Evolutionary conservation across 768 basidiomycete genomes (phyloP).

Genomic region (Amanita muscaria): DNA sequence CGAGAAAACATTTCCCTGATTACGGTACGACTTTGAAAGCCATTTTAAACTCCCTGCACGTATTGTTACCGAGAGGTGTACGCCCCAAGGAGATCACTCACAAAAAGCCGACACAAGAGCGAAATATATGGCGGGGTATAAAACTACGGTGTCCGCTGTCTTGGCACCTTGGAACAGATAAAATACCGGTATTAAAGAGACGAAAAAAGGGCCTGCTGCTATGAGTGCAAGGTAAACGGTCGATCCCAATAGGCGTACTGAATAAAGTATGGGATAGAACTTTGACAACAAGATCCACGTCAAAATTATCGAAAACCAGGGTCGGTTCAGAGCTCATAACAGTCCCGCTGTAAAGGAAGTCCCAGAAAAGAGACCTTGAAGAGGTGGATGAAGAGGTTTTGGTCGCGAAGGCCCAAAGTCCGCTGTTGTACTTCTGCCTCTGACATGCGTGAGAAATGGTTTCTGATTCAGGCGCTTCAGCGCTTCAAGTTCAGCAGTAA

Average conservation of each 20-base stretch:
- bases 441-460: too few species aligned
- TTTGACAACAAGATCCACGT: constrained; percentile 72
- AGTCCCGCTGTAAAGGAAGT: background rate
- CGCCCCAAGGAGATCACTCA: constrained; percentile 29
- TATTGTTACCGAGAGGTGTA: constrained; percentile 3
- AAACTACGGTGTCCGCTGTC: constrained; percentile 40
- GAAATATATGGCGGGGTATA: constrained; percentile 47
- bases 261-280: constrained; percentile 72
- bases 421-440: too few species aligned
- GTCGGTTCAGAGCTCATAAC: constrained; percentile 31
- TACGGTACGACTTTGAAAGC: constrained; percentile 66
- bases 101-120: constrained; percentile 56
- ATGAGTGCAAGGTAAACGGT: constrained; percentile 8
- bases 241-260: constrained; percentile 34
- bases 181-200: constrained; percentile 71
- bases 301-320: constrained; percentile 60
- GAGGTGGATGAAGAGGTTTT: too few species aligned
- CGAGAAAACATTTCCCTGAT: constrained; percentile 60
- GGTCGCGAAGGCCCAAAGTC: too few species aligned
- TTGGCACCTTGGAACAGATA: constrained; percentile 62
- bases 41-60: constrained; percentile 57
- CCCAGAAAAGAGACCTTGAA: background rate
- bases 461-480: constrained; percentile 12
- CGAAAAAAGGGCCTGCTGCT: constrained; percentile 74
- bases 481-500: too few species aligned